Evolutionary conservation across 208 protist species (phyloP), one percentile per base, ranked within the genome.

Genomic region (Trypanosoma scelopori): DNA sequence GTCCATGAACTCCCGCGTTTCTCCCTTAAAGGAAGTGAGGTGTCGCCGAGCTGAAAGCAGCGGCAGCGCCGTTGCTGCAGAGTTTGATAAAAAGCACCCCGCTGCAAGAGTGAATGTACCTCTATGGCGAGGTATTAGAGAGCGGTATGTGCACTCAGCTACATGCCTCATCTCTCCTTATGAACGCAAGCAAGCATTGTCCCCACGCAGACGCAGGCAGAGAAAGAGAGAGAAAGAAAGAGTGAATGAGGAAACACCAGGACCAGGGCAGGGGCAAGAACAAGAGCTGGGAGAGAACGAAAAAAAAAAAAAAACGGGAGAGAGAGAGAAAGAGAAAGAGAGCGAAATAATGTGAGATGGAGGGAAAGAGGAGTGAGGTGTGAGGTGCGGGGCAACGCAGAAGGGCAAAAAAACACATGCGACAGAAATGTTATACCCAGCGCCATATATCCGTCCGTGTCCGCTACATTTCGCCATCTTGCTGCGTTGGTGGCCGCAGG

Each of bases 21-120:
- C 69, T 0, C 83, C 88, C 5, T 65, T 51, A 37, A 90, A 91
- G 16, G 78, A 78, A 55, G 76, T 75, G 43, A 79, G 71, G 56
- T 51, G 35, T 13, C 74, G 74, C 6, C 49, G 57, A 16, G 37
- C 39, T 7, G 60, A 56, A 37, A 67, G 53, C 22, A 37, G 7
- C 9, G 43, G 6, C n/a, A 23, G 1, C 16, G 43, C 9, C 7
- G 55, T 6, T 30, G 55, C 3, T n/a, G 59, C 25, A 13, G 56
- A 13, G 15, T 22, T n/a, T 6, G 35, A 23, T 50, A 2, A 11
- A 37, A 9, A 11, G 32, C 32, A 37, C 3, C 32, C 32, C 22
- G 43, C 43, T 16, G 43, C 43, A 47, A 47, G 6, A 16, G 16
- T 22, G 48, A 28, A 55, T 53, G 20, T 55, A 12, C 55, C n/a